These are phyloP conservation scores for Penicillium antarcticum DNA, from an alignment of 495 filamentous ascomycete species.

Conservation along the genomic window DNA sequence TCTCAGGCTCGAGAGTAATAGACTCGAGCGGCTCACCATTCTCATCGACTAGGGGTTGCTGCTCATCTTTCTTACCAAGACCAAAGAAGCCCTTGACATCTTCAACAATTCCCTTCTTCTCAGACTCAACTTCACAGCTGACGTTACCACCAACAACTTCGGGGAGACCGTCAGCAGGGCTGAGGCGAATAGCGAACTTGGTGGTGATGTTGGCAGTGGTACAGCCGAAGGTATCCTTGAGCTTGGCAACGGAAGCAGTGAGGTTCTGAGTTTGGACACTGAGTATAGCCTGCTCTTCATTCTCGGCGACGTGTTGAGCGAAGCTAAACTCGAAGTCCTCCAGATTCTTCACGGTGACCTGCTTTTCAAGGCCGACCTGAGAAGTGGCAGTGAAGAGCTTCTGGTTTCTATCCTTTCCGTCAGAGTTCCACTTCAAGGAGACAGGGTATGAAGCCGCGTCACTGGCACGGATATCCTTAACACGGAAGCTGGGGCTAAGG, in stretches of 20 bases:
- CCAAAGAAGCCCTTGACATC: slow-evolving; percentile 94
- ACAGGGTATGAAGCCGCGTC: slow-evolving; percentile 73
- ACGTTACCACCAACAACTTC: slow-evolving; percentile 71
- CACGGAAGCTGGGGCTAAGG: slow-evolving; percentile 88
- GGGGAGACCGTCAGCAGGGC: slow-evolving; percentile 73
- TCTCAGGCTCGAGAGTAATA: slow-evolving; percentile 48
- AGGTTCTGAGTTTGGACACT: slow-evolving; percentile 74
- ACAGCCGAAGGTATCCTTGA: slow-evolving; percentile 76
- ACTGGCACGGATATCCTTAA: slow-evolving; percentile 86
- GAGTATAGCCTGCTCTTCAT: slow-evolving; percentile 46
- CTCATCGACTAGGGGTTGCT: slow-evolving; percentile 68
- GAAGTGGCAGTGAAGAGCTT: slow-evolving; percentile 79
- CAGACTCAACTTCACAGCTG: slow-evolving; percentile 75
- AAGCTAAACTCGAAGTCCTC: slow-evolving; percentile 82
- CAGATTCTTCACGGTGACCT: slow-evolving; percentile 80
- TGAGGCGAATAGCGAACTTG: slow-evolving; percentile 72
- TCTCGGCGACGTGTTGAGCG: slow-evolving; percentile 61
- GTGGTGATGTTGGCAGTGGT: slow-evolving; percentile 71
- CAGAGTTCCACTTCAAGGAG: slow-evolving; percentile 62
- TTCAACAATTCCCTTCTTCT: slow-evolving; percentile 82
- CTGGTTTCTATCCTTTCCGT: slow-evolving; percentile 63
- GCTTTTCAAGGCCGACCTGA: slow-evolving; percentile 74
- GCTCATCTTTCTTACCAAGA: slow-evolving; percentile 82
- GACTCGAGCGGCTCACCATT: slow-evolving; percentile 44
- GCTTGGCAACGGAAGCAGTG: slow-evolving; percentile 70